phyloP scores from a whole-genome alignment of 176 grass and related monocot genomes.

The Oryza glaberrima region DNA sequence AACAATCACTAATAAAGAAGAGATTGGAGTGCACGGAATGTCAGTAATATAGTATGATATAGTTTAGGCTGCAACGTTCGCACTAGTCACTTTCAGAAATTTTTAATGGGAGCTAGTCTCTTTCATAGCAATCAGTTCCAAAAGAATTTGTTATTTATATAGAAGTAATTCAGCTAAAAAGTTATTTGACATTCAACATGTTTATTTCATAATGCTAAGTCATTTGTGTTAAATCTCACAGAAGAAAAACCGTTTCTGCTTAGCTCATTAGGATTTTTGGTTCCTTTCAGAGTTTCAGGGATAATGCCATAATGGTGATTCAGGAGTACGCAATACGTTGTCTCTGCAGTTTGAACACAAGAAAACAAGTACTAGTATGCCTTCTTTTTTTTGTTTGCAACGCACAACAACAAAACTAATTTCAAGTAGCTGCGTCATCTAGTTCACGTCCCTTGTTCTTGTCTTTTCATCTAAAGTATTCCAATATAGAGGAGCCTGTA shows the following conservation, averaged over 20 bases:
- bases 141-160: background rate
- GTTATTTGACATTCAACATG: no score
- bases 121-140: background rate
- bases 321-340: background rate
- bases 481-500: no score
- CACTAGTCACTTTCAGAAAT: background rate
- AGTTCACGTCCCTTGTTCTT: background rate
- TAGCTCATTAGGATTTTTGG: background rate
- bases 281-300: background rate
- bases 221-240: no score
- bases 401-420: background rate
- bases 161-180: no score
- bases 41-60: background rate
- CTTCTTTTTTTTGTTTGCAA: background rate
- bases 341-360: background rate
- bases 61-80: background rate
- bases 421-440: background rate
- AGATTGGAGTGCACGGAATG: constrained; percentile 31
- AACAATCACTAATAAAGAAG: constrained; percentile 4
- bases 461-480: background rate
- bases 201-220: no score
- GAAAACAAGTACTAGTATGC: background rate
- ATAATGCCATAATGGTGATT: background rate
- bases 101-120: background rate
- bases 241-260: no score